phyloP scores from a whole-genome alignment of 106 monocot species.

The Dendrobium officinale region DNA sequence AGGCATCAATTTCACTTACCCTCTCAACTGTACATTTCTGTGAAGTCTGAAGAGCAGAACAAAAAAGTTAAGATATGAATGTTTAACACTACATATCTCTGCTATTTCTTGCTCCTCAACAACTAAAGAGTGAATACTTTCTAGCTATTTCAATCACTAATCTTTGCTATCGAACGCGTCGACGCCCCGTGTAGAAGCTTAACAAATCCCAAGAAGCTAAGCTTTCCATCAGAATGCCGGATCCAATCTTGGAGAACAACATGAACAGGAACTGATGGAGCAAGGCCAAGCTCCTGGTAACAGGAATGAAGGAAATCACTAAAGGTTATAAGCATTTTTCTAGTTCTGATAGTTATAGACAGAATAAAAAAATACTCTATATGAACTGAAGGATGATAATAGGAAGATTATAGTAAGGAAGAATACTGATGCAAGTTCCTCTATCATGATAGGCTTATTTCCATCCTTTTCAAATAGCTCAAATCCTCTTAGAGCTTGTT shows the following conservation, averaged over 20 bases:
- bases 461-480: constrained; percentile 82
- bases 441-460: constrained; percentile 75
- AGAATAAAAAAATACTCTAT: neutral
- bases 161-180: constrained; percentile 32
- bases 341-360: neutral
- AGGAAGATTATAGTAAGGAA: neutral
- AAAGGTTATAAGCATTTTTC: neutral
- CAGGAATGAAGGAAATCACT: neutral
- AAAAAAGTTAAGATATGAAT: neutral
- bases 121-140: neutral
- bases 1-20: neutral
- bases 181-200: constrained; percentile 53
- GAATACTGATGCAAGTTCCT: constrained; percentile 94
- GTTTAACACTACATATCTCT: neutral
- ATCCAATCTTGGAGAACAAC: constrained; percentile 65
- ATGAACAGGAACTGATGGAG: constrained; percentile 53
- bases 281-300: constrained; percentile 56
- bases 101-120: neutral
- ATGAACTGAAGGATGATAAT: neutral
- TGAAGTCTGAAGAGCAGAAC: neutral
- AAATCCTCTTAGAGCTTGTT: constrained; percentile 58
- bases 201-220: constrained; percentile 62
- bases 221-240: constrained; percentile 56
- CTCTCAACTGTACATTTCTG: constrained; percentile 5
- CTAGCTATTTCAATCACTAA: constrained; percentile 1